phyloP scores from a whole-genome alignment of 257 asterid genomes.

The Nicotiana undulata region DNA sequence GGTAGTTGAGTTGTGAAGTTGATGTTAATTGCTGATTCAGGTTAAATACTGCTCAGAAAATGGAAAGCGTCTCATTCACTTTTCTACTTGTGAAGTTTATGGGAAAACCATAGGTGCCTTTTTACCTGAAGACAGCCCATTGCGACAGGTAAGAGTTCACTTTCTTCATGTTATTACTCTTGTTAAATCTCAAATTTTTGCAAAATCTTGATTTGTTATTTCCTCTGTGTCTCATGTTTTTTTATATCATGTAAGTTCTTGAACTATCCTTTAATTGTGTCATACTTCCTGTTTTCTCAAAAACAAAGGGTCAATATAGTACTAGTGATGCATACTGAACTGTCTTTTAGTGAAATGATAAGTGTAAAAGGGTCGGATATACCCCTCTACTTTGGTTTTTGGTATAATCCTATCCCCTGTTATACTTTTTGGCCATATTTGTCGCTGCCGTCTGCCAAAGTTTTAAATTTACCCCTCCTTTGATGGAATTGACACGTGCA shows the following conservation, averaged over 20 bases:
- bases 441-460: too few species aligned
- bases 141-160: conserved; percentile 53
- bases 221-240: not conserved
- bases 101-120: conserved; percentile 78
- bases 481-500: too few species aligned
- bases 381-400: too few species aligned
- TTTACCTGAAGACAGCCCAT: conserved; percentile 76
- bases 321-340: not conserved
- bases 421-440: too few species aligned
- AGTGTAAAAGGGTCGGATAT: too few species aligned
- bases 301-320: not conserved
- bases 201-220: not conserved
- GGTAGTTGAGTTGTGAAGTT: not conserved
- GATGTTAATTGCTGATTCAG: conserved; percentile 28
- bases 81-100: conserved; percentile 89
- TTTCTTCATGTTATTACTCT: conserved; percentile 13
- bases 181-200: not conserved
- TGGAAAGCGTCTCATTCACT: conserved; percentile 81
- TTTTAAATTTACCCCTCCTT: too few species aligned
- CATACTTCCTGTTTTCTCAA: not conserved
- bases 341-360: not conserved
- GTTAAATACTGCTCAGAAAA: conserved; percentile 89
- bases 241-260: not conserved
- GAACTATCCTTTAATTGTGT: not conserved
- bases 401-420: too few species aligned